Evolutionary conservation across 495 filamentous ascomycete species (phyloP).

Genomic region (Aspergillus leporis): DNA sequence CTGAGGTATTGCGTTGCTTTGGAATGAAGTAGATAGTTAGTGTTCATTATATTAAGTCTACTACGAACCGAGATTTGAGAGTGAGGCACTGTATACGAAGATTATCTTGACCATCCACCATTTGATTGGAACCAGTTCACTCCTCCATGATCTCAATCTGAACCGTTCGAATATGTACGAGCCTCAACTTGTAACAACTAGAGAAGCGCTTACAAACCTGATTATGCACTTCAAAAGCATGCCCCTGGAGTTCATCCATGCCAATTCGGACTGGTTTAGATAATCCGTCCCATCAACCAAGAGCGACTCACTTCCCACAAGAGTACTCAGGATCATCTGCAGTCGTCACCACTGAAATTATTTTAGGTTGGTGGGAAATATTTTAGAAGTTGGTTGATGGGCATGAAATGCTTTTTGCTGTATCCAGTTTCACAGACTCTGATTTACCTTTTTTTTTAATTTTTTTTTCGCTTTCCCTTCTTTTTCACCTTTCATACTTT

Average conservation of each 20-base stretch:
- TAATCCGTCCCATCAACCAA: constrained; percentile 3
- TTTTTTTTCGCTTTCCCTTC: not conserved
- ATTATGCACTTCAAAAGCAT: not conserved
- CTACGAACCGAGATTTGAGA: not conserved
- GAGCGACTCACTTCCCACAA: constrained; percentile 13
- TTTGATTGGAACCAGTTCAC: not conserved
- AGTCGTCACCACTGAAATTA: constrained; percentile 20
- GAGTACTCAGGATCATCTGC: constrained; percentile 25
- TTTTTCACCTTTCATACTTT: not conserved
- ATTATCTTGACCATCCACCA: not conserved
- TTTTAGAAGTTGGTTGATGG: not conserved
- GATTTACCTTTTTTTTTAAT: constrained; percentile 8
- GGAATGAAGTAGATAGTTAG: not conserved
- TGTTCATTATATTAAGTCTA: no score
- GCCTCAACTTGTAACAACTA: not conserved
- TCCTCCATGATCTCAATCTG: not conserved
- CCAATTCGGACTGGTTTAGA: constrained; percentile 3
- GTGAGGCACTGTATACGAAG: not conserved
- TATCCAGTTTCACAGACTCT: not conserved
- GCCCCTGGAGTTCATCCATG: constrained; percentile 6
- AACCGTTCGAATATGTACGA: constrained; percentile 1
- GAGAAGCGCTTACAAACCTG: not conserved
- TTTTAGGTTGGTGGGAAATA: constrained; percentile 7
- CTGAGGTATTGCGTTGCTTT: not conserved
- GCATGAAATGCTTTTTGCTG: constrained; percentile 2